phyloP scores from a whole-genome alignment of 352 stramenopile genomes.

The Globisporangium cylindrosporum region DNA sequence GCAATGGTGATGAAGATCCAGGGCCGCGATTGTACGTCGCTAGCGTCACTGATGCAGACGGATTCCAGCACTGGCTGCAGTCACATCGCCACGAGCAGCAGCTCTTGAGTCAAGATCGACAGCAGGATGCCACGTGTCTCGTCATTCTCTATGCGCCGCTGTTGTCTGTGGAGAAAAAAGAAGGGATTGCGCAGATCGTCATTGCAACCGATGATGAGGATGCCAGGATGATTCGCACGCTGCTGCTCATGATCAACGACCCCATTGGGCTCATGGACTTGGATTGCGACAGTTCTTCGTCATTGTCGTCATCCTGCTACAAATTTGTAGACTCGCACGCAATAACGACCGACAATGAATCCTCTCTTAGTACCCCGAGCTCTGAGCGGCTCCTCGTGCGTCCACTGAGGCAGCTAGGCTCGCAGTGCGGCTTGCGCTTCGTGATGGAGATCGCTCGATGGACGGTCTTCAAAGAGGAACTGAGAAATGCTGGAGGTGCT shows the following conservation, averaged over 20 bases:
- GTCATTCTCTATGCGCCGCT: constrained; percentile 14
- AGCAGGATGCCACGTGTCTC: constrained; percentile 3
- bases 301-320: not conserved
- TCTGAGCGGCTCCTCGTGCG: constrained; percentile 16
- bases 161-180: not conserved
- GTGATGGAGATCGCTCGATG: constrained; percentile 48
- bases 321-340: constrained; percentile 5
- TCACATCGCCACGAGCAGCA: constrained; percentile 5
- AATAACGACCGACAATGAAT: not conserved
- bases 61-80: constrained; percentile 11
- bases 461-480: constrained; percentile 9
- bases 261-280: constrained; percentile 11
- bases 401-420: constrained; percentile 36
- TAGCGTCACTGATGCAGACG: not conserved
- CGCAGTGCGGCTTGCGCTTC: constrained; percentile 55
- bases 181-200: constrained; percentile 4
- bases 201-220: not conserved
- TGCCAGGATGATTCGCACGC: not conserved
- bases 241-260: constrained; percentile 17
- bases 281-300: not conserved
- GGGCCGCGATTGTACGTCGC: not conserved
- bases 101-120: not conserved
- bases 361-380: not conserved
- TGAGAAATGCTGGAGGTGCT: not conserved
- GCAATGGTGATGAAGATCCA: not conserved